A percentile compares a stretch with the other conserved stretches of the same genome.
Evolutionary conservation across 352 stramenopile genomes (phyloP).

Genomic region (Detonula confervacea): DNA sequence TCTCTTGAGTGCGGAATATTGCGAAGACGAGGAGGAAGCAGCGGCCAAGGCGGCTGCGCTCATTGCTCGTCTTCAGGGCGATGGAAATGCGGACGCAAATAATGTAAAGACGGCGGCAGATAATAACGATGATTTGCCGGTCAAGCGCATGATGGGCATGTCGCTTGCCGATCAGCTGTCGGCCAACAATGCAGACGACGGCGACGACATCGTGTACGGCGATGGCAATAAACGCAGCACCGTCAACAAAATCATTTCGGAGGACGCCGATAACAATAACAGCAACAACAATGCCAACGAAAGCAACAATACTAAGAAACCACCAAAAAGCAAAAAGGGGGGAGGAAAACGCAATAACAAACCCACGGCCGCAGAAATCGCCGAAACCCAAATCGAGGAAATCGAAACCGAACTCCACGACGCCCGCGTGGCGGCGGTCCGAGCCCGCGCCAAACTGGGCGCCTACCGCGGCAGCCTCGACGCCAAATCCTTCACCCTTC

Average conservation of each 20-base stretch:
- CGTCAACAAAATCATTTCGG: neutral
- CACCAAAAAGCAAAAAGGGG: neutral
- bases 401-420: slow-evolving; percentile 44
- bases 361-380: slow-evolving; percentile 21
- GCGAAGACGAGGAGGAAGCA: slow-evolving; percentile 17
- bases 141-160: slow-evolving; percentile 4
- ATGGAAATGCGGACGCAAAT: neutral
- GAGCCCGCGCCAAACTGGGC: slow-evolving; percentile 31
- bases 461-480: slow-evolving; percentile 54
- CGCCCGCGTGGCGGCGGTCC: slow-evolving; percentile 33
- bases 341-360: neutral
- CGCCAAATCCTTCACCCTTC: slow-evolving; percentile 42
- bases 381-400: slow-evolving; percentile 18
- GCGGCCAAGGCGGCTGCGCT: slow-evolving; percentile 9
- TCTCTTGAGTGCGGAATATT: slow-evolving; percentile 15
- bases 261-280: neutral
- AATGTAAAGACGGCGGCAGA: neutral
- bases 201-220: neutral
- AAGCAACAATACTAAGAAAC: neutral
- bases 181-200: neutral
- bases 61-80: neutral
- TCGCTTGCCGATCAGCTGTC: neutral
- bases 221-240: neutral
- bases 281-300: neutral
- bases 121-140: neutral